Evolutionary conservation across 2,329 filamentous ascomycete species (phyloP), one percentile per base, ranked within the genome.

Genomic region (Xylaria sp.): DNA sequence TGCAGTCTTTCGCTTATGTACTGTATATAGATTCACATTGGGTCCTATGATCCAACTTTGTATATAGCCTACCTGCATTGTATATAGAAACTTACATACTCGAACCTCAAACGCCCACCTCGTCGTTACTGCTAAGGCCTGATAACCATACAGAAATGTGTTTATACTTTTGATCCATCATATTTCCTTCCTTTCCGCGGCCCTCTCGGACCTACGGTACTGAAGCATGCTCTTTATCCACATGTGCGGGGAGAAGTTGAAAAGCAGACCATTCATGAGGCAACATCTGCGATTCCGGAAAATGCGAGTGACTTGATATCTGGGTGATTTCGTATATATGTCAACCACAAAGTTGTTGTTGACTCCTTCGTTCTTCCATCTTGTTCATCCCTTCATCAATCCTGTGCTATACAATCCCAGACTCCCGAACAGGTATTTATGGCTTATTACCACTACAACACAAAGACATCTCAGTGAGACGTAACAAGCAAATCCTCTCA

Each of bases 51-150:
- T 25, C 21, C 14, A 37, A 19, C 9, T 11, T 56, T 62, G 59
- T 59, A 65, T 59, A 65, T 65, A 65, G 59, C 56, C 35, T 42
- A 47, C 33, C 46, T 50, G 50, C 51, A 57, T 45, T 65, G 63
- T 65, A 63, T 60, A 65, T 60, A 63, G 35, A 56, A 37, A 53
- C n/a, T 25, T 38, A 21, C 60, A 49, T 60, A 49, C 25, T 28
- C 28, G 12, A 50, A 28, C 21, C 17, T 33, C 8, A 19, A 50
- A 8, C 42, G 55, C 50, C n/a, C 11, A 15, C 28, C 19, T 19
- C 14, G 5, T 46, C 14, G 25, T 25, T n/a, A 31, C 15, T 15
- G 17, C 17, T 33, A 38, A 8, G 2, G 25, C n/a, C 11, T 25
- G 14, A 51, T 23, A 6, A 35, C 46, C 5, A 4, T 12, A 25